A percentile compares a stretch with the other conserved stretches of the same genome.
phyloP scores from a whole-genome alignment of 2,329 filamentous ascomycete genomes.

The Fusarium avenaceum region DNA sequence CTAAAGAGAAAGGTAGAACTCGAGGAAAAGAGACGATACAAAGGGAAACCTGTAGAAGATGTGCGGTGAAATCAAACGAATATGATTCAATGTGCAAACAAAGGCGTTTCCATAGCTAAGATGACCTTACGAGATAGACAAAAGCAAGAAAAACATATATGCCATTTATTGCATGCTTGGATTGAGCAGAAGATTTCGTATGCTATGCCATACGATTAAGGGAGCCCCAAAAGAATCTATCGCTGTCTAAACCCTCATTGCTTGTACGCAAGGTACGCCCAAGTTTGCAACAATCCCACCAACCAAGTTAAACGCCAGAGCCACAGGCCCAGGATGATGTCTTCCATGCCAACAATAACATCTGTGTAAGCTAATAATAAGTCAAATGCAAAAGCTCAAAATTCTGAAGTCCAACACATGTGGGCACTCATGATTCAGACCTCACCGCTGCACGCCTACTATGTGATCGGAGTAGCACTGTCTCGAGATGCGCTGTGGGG shows the following conservation, averaged over 20 bases:
- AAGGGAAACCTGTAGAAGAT: slow-evolving; percentile 9
- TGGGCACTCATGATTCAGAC: slow-evolving; percentile 8
- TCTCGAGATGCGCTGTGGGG: neutral
- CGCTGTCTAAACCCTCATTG: slow-evolving; percentile 21
- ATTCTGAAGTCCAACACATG: neutral
- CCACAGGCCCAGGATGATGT: slow-evolving; percentile 6
- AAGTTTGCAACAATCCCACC: slow-evolving; percentile 13
- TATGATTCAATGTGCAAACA: slow-evolving; percentile 38
- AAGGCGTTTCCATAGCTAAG: slow-evolving; percentile 33
- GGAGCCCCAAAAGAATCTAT: slow-evolving; percentile 11
- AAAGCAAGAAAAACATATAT: slow-evolving; percentile 40
- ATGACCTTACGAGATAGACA: slow-evolving; percentile 49
- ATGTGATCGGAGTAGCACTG: neutral
- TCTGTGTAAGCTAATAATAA: neutral
- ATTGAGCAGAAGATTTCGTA: slow-evolving; percentile 1
- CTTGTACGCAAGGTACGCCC: slow-evolving; percentile 1
- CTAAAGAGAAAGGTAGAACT: slow-evolving; percentile 31
- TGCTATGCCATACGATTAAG: slow-evolving; percentile 15
- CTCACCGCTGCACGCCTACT: slow-evolving; percentile 6
- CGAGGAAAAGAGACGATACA: slow-evolving; percentile 18
- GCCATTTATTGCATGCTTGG: slow-evolving; percentile 8
- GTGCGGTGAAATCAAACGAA: slow-evolving; percentile 36
- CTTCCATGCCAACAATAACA: slow-evolving; percentile 14
- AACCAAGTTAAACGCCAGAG: slow-evolving; percentile 27
- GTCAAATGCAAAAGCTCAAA: neutral